phyloP scores from a whole-genome alignment of 768 basidiomycete species.

The Lactifluus subvellereus region DNA sequence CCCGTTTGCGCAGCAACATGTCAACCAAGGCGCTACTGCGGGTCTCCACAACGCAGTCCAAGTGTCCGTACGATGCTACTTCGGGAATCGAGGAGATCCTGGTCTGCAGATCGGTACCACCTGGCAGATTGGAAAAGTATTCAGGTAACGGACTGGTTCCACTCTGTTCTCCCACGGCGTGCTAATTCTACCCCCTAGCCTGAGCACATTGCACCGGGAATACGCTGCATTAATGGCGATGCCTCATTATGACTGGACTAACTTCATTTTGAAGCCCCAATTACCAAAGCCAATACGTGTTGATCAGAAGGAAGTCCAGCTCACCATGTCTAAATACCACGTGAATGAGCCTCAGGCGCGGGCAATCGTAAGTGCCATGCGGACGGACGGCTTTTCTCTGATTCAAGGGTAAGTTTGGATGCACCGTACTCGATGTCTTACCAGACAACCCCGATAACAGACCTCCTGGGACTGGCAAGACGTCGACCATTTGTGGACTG shows the following conservation, averaged over 20 bases:
- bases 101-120: slow-evolving; percentile 57
- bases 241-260: slow-evolving; percentile 72
- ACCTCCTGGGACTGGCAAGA: slow-evolving; percentile 98
- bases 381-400: slow-evolving; percentile 71
- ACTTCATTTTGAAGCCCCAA: slow-evolving; percentile 65
- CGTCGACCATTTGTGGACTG: slow-evolving; percentile 95
- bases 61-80: slow-evolving; percentile 27
- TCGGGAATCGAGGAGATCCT: slow-evolving; percentile 38
- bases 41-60: slow-evolving; percentile 20
- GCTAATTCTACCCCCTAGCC: slow-evolving; percentile 39
- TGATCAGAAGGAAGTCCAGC: slow-evolving; percentile 47
- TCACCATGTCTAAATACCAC: slow-evolving; percentile 60
- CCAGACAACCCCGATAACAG: slow-evolving; percentile 35
- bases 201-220: slow-evolving; percentile 89
- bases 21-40: slow-evolving; percentile 51
- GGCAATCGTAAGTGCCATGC: slow-evolving; percentile 75
- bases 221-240: slow-evolving; percentile 81
- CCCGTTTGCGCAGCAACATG: slow-evolving; percentile 45
- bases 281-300: slow-evolving; percentile 44
- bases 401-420: slow-evolving; percentile 76
- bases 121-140: slow-evolving; percentile 75
- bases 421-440: background rate
- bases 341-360: slow-evolving; percentile 93
- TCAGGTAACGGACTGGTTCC: slow-evolving; percentile 52
- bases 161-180: background rate